Conservation (phyloP, 2,329 filamentous ascomycete genomes). For the Coniochaeta pulveracea region DNA sequence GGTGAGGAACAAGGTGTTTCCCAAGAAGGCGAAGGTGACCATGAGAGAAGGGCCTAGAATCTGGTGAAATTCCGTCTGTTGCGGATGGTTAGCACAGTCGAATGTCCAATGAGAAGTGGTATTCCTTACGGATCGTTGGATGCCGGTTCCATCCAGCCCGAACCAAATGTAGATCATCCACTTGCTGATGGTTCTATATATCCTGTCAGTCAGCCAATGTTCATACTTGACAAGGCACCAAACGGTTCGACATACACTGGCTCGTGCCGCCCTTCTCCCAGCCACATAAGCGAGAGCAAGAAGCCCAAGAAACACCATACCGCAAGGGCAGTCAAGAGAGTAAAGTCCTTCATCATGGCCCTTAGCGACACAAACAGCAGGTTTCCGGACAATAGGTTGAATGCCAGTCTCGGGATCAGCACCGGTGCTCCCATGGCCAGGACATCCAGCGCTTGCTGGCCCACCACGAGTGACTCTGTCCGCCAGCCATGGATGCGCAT, state of each 20-base stretch:
- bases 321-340: constrained; percentile 62
- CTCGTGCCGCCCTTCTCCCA: constrained; percentile 52
- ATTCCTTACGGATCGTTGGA: constrained; percentile 34
- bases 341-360: constrained; percentile 80
- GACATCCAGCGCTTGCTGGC: constrained; percentile 63
- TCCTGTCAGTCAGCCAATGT: constrained; percentile 3
- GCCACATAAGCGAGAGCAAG: constrained; percentile 67
- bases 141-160: constrained; percentile 63
- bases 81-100: constrained; percentile 7
- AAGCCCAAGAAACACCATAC: constrained; percentile 81
- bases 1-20: constrained; percentile 81
- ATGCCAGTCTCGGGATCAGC: constrained; percentile 66
- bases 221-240: neutral
- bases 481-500: constrained; percentile 56
- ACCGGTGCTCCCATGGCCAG: constrained; percentile 72
- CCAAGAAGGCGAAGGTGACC: constrained; percentile 75
- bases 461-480: constrained; percentile 31
- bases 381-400: constrained; percentile 75
- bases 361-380: constrained; percentile 71
- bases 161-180: constrained; percentile 97
- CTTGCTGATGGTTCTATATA: constrained; percentile 56
- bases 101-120: neutral
- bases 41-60: constrained; percentile 70
- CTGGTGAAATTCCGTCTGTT: constrained; percentile 60
- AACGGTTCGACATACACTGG: constrained; percentile 31